Evolutionary conservation across 371 early-diverging fungal species (phyloP).

Genomic region (Syncephalis plumigaleata): DNA sequence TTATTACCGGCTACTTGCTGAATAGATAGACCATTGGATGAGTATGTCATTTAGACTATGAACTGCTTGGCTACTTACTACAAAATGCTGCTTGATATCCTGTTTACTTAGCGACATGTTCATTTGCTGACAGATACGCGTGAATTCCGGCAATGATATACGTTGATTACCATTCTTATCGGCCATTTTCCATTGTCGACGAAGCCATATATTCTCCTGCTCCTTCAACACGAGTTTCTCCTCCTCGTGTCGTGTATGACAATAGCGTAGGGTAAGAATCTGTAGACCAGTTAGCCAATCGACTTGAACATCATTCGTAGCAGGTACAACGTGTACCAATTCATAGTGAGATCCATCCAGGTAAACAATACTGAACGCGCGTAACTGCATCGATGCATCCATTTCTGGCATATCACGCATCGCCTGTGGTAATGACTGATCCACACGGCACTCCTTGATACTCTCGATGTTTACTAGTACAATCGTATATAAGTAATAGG

Average conservation of each 20-base stretch:
- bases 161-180: slow-evolving; percentile 18
- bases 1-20: slow-evolving; percentile 14
- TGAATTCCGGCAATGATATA: slow-evolving; percentile 15
- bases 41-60: neutral
- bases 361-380: slow-evolving; percentile 19
- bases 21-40: neutral
- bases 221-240: slow-evolving; percentile 14
- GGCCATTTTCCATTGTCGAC: slow-evolving; percentile 19
- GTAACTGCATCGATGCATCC: slow-evolving; percentile 11
- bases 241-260: slow-evolving; percentile 8
- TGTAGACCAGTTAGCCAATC: slow-evolving; percentile 16
- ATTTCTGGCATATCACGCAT: slow-evolving; percentile 16
- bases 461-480: slow-evolving; percentile 20
- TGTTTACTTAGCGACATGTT: slow-evolving; percentile 19
- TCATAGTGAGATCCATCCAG: slow-evolving; percentile 19
- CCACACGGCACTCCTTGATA: slow-evolving; percentile 19
- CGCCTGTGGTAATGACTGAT: slow-evolving; percentile 13
- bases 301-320: slow-evolving; percentile 12
- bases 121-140: slow-evolving; percentile 15
- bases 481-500: too few relatives aligned
- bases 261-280: neutral
- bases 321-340: slow-evolving; percentile 17
- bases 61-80: slow-evolving; percentile 3
- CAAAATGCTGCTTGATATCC: slow-evolving; percentile 13
- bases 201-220: slow-evolving; percentile 17